Conservation (phyloP, 106 monocot species). For the Vanilla planifolia region DNA sequence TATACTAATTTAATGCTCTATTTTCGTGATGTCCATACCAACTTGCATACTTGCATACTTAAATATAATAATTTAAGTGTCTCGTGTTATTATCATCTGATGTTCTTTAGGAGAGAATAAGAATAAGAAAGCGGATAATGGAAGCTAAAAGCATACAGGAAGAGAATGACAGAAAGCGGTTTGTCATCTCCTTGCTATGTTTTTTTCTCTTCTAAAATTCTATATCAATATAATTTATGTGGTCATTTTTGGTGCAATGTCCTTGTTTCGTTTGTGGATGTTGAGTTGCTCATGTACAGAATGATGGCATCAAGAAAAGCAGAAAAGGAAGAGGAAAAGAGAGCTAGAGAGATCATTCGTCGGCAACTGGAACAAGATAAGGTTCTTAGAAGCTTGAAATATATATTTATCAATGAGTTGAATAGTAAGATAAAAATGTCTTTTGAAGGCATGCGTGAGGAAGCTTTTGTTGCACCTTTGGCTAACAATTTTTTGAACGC, state of each 20-base stretch:
- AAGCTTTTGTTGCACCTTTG: too few relatives aligned
- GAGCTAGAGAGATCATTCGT: slow-evolving; percentile 72
- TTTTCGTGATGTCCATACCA: too few relatives aligned
- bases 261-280: not conserved
- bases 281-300: slow-evolving; percentile 29
- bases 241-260: not conserved
- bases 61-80: too few relatives aligned
- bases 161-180: slow-evolving; percentile 82
- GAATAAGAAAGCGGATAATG: slow-evolving; percentile 48
- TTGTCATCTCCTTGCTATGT: not conserved
- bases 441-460: too few relatives aligned
- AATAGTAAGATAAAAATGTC: too few relatives aligned
- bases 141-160: slow-evolving; percentile 63
- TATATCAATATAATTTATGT: not conserved
- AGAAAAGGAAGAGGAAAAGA: slow-evolving; percentile 76
- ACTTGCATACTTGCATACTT: too few relatives aligned
- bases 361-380: slow-evolving; percentile 63
- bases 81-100: too few relatives aligned
- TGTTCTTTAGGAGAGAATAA: slow-evolving; percentile 52
- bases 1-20: too few relatives aligned
- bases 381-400: too few relatives aligned
- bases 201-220: not conserved
- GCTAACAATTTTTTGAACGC: too few relatives aligned
- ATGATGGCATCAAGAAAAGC: slow-evolving; percentile 37
- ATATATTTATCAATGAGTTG: too few relatives aligned